Evolutionary conservation across 441 rosid species (phyloP), one percentile per base, ranked within the genome.

Genomic region (Raphanus hybrid): DNA sequence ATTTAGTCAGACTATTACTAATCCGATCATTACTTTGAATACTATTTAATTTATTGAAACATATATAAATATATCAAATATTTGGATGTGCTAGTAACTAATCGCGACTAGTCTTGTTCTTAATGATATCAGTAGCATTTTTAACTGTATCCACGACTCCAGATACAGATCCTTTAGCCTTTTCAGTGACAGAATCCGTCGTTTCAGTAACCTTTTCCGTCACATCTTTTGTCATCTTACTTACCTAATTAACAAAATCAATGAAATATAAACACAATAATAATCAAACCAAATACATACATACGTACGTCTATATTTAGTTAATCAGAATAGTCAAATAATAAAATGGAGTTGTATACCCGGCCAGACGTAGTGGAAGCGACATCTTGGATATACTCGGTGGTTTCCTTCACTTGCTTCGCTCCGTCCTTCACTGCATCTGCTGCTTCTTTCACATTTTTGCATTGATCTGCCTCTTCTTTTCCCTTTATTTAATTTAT

Each of bases 351-450:
- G 54, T 74, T 52, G 18, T 4, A 9, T 52, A 87, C 91, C 37
- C 74, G 83, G 26, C 78, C 73, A 70, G 87, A 87, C 1, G 89
- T 78, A 3, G 62, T 43, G 32, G 85, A 41, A 67, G 85, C 83
- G 3, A 78, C 75, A 8, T 78, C 80, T 73, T 74, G 81, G 0
- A 86, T 80, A 68, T 83, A 83, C 69, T 86, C 84, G 7, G 84
- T 82, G 1, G 92, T 89, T 45, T 84, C 81, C 62, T 84, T 87
- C 50, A 87, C 90, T 76, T 75, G 86, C 32, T 74, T 86, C 0
- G 91, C 89, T 45, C 89, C 88, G 62, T 86, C 91, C 64, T 90
- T 90, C 57, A 90, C 87, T 6, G 93, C 90, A 2, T 84, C 86
- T 8, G 91, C 93, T 10, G 93, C 92, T 78, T 90, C 90, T 80